These are phyloP conservation scores for Neofusicoccum ribis DNA, from an alignment of 2,329 filamentous ascomycete species.

Conservation along the genomic window DNA sequence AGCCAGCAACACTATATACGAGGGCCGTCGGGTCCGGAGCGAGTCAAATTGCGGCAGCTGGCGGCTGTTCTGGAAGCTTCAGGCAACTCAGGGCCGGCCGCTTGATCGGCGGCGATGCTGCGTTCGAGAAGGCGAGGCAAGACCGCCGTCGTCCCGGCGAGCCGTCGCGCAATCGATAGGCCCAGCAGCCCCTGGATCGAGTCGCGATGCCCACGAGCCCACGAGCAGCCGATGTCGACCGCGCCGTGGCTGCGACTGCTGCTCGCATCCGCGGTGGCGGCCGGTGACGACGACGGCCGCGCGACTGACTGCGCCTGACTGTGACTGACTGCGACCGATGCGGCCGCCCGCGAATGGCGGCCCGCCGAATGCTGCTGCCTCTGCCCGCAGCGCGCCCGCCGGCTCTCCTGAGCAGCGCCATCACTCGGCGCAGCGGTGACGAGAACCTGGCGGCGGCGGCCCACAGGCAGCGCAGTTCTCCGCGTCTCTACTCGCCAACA, in stretches of 20 bases:
- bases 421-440: slow-evolving; percentile 14
- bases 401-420: background rate
- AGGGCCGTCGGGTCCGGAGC: background rate
- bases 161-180: background rate
- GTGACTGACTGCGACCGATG: background rate
- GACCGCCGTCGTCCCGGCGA: slow-evolving; percentile 13
- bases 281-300: too few species aligned
- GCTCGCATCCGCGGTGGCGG: too few species aligned
- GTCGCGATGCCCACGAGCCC: background rate
- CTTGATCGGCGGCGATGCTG: slow-evolving; percentile 1
- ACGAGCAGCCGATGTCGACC: too few species aligned
- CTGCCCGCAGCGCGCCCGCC: background rate
- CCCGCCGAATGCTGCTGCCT: slow-evolving; percentile 6
- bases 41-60: slow-evolving; percentile 7
- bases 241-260: too few species aligned
- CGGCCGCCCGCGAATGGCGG: background rate
- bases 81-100: background rate
- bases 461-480: slow-evolving; percentile 15
- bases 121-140: slow-evolving; percentile 11
- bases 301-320: background rate
- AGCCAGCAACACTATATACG: slow-evolving; percentile 1
- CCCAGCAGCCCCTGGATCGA: slow-evolving; percentile 3
- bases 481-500: slow-evolving; percentile 12
- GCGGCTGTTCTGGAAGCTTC: slow-evolving; percentile 12
- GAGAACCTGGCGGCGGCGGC: background rate